These are phyloP conservation scores for Leishmania lainsoni DNA, from an alignment of 208 protist species.

Conservation along the genomic window DNA sequence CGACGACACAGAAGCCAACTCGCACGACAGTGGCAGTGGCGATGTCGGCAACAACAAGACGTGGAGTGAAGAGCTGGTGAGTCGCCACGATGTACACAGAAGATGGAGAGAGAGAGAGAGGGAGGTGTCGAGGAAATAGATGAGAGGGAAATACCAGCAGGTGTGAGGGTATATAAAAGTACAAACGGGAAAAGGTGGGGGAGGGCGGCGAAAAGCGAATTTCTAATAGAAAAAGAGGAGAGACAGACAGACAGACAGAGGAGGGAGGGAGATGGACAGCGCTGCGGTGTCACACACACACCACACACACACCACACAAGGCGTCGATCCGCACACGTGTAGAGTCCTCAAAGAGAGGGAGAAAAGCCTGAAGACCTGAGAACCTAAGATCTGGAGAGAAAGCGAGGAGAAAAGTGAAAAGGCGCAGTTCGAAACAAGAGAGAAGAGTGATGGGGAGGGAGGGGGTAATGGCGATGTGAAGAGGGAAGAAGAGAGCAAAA, in stretches of 20 bases:
- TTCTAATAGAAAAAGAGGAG: neutral
- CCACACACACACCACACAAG: neutral
- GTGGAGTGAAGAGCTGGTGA: neutral
- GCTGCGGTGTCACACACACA: neutral
- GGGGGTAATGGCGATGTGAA: neutral
- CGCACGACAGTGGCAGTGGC: neutral
- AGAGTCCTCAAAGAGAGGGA: neutral
- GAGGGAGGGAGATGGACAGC: neutral
- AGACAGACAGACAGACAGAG: no score
- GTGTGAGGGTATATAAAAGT: neutral
- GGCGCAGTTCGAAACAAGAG: neutral
- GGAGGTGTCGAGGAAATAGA: neutral
- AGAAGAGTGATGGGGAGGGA: neutral
- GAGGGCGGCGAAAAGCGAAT: neutral
- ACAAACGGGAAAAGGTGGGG: neutral
- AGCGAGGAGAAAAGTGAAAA: neutral
- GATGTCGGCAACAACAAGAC: neutral
- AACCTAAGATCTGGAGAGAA: neutral
- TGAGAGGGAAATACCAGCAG: neutral
- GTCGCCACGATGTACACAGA: neutral
- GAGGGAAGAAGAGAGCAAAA: no score
- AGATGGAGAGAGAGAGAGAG: neutral
- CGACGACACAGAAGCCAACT: neutral
- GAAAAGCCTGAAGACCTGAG: no score
- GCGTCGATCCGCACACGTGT: neutral